Percentiles rank a stretch among this genome's conserved stretches.
phyloP scores from a whole-genome alignment of 2,329 filamentous ascomycete species.

The Cladosporium oxysporum region DNA sequence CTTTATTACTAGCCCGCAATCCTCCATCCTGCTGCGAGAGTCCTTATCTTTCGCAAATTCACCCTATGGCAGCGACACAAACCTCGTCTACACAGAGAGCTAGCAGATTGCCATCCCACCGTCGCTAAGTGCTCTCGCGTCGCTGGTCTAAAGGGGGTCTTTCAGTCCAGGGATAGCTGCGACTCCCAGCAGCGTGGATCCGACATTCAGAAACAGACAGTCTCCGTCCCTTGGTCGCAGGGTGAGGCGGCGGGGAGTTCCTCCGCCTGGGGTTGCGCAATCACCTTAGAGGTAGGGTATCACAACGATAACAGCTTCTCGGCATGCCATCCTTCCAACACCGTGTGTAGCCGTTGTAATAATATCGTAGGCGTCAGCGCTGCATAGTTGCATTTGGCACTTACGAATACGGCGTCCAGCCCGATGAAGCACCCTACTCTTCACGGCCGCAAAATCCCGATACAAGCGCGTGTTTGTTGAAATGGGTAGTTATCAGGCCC shows the following conservation, averaged over 20 bases:
- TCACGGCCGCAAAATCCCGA: background rate
- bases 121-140: background rate
- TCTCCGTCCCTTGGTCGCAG: background rate
- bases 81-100: background rate
- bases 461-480: background rate
- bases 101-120: background rate
- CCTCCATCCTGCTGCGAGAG: background rate
- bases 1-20: background rate
- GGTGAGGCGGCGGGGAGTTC: background rate
- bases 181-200: slow-evolving; percentile 9
- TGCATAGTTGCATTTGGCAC: background rate
- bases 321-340: slow-evolving; percentile 3
- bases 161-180: background rate
- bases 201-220: background rate
- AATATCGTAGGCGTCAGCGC: slow-evolving; percentile 5
- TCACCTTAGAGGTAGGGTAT: background rate
- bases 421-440: background rate
- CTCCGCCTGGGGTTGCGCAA: slow-evolving; percentile 7
- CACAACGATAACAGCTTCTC: slow-evolving; percentile 12
- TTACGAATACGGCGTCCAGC: background rate
- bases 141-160: background rate
- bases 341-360: background rate
- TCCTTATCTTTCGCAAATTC: background rate
- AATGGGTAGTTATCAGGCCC: background rate
- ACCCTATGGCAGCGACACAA: background rate